These are phyloP conservation scores for Populus euphratica DNA, from an alignment of 345 rosid genomes.

Conservation along the genomic window DNA sequence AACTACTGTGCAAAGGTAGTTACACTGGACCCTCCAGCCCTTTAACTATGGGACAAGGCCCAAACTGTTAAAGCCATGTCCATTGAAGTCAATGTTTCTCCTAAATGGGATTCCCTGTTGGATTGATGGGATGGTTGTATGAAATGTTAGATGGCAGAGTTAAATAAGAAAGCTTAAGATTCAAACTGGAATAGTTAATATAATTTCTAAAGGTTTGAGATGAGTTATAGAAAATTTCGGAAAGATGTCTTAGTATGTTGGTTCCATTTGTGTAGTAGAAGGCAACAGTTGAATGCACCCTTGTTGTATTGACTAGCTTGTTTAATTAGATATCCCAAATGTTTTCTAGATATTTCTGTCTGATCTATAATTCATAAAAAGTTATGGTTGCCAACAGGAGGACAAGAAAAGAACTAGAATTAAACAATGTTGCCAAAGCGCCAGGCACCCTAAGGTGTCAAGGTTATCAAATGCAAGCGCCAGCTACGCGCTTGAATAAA, in stretches of 20 bases:
- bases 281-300: not conserved
- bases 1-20: not conserved
- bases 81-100: not conserved
- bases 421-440: not conserved
- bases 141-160: not conserved
- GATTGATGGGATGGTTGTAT: not conserved
- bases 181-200: not conserved
- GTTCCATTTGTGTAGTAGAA: not conserved
- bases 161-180: not conserved
- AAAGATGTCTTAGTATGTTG: not conserved
- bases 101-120: not conserved
- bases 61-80: not conserved
- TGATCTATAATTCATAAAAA: not conserved
- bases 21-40: not conserved
- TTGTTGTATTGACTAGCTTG: not conserved
- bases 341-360: not conserved
- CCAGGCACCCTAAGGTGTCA: no score
- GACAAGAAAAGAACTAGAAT: not conserved
- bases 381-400: not conserved
- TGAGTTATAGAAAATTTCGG: not conserved
- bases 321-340: not conserved
- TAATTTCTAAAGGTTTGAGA: not conserved
- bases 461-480: no score
- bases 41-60: not conserved
- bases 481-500: no score